Conservation (phyloP, 768 basidiomycete genomes). For the Floccularia luteovirens region DNA sequence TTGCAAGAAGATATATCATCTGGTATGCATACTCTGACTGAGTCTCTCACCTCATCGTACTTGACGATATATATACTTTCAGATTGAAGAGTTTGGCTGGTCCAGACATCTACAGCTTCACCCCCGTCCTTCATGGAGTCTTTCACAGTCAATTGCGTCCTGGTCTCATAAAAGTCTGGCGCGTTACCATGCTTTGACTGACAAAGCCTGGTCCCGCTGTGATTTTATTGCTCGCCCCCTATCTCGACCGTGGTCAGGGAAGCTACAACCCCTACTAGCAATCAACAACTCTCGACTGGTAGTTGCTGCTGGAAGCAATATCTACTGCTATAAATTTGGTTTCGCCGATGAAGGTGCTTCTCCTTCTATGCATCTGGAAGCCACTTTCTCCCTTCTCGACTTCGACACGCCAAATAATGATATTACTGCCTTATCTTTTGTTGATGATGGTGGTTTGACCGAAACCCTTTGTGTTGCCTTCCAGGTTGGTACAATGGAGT, state of each 20-base stretch:
- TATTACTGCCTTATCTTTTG: slow-evolving; percentile 49
- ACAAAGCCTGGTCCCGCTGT: slow-evolving; percentile 41
- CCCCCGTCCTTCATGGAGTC: slow-evolving; percentile 46
- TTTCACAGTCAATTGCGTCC: slow-evolving; percentile 28
- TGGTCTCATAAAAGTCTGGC: slow-evolving; percentile 40
- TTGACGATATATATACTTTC: slow-evolving; percentile 1
- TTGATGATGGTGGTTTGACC: slow-evolving; percentile 35
- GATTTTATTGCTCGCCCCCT: slow-evolving; percentile 60
- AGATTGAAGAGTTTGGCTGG: slow-evolving; percentile 66
- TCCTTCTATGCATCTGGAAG: slow-evolving; percentile 42
- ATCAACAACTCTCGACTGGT: slow-evolving; percentile 47
- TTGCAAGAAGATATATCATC: slow-evolving; percentile 25
- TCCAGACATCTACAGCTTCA: slow-evolving; percentile 38
- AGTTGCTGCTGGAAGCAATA: slow-evolving; percentile 48
- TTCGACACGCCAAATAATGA: slow-evolving; percentile 27
- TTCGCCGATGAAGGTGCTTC: slow-evolving; percentile 16
- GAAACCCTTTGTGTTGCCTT: slow-evolving; percentile 47
- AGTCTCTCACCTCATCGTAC: slow-evolving; percentile 2
- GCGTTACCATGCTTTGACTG: slow-evolving; percentile 44
- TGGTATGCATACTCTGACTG: slow-evolving; percentile 37
- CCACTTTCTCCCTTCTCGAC: slow-evolving; percentile 28
- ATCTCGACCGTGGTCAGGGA: slow-evolving; percentile 48
- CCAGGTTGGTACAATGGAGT: slow-evolving; percentile 50
- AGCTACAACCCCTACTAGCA: slow-evolving; percentile 48
- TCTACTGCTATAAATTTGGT: slow-evolving; percentile 54